phyloP scores from a whole-genome alignment of 2,329 filamentous ascomycete species.

The Fusarium keratoplasticum region DNA sequence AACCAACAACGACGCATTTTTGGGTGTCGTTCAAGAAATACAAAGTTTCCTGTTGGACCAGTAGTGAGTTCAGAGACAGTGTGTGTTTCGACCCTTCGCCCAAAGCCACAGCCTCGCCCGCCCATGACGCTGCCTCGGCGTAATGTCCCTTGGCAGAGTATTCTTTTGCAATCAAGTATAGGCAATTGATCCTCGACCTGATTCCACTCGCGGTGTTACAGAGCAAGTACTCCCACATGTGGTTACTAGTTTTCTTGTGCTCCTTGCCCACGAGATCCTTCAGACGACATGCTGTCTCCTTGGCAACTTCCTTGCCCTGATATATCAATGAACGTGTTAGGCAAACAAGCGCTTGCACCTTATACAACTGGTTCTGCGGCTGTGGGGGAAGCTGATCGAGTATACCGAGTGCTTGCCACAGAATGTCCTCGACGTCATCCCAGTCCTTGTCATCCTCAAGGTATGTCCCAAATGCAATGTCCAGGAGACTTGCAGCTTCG shows the following conservation, averaged over 20 bases:
- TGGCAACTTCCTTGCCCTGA: not conserved
- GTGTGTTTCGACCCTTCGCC: not conserved
- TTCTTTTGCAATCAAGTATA: fast-evolving
- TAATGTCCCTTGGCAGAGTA: not conserved
- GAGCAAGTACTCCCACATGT: not conserved
- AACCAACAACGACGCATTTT: not conserved
- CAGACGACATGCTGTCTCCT: not conserved
- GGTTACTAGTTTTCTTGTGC: not conserved
- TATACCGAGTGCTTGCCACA: not conserved
- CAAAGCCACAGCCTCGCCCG: not conserved
- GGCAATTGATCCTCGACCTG: not conserved
- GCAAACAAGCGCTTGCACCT: not conserved
- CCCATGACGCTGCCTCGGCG: not conserved
- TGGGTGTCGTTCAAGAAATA: not conserved
- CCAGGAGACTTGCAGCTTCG: not conserved
- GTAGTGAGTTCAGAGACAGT: not conserved
- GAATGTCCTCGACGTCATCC: not conserved
- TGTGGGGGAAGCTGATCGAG: not conserved
- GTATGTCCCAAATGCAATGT: not conserved
- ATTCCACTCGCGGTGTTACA: not conserved
- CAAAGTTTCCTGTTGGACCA: not conserved
- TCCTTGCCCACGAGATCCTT: not conserved
- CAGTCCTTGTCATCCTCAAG: not conserved
- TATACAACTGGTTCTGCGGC: not conserved
- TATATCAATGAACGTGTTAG: not conserved